Percentiles rank a stretch among this genome's conserved stretches.
These are phyloP conservation scores for Globisporangium recalcitrans DNA, from an alignment of 352 stramenopile species.

Conservation along the genomic window DNA sequence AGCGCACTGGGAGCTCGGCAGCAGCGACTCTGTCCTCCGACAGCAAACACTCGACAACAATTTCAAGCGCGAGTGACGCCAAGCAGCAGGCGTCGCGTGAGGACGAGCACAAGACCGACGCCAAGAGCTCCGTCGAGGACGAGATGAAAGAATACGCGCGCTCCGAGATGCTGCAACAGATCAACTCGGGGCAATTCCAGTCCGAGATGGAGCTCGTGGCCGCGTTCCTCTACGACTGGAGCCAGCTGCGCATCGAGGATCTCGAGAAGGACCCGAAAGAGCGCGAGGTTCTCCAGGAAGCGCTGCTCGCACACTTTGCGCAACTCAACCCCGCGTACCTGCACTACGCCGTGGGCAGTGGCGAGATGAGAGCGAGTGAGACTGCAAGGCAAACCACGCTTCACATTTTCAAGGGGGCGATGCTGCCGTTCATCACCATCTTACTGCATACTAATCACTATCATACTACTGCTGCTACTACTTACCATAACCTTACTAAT, in stretches of 20 bases:
- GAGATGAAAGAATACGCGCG: slow-evolving; percentile 62
- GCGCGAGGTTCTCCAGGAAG: slow-evolving; percentile 42
- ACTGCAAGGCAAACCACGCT: too few relatives aligned
- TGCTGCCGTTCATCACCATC: background rate
- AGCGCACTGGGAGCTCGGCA: background rate
- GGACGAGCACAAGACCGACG: background rate
- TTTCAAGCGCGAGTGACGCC: background rate
- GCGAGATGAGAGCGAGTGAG: too few relatives aligned
- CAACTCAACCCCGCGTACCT: slow-evolving; percentile 57
- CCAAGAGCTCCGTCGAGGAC: slow-evolving; percentile 24
- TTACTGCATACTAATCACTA: background rate
- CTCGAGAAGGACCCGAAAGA: slow-evolving; percentile 44
- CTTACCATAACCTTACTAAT: background rate
- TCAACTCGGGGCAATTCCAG: slow-evolving; percentile 73
- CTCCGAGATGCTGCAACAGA: slow-evolving; percentile 65
- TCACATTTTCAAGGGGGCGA: background rate
- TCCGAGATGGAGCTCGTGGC: slow-evolving; percentile 76
- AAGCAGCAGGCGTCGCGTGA: background rate
- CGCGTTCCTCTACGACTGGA: slow-evolving; percentile 79
- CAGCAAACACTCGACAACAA: background rate
- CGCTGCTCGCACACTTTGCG: slow-evolving; percentile 51
- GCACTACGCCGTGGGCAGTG: slow-evolving; percentile 70
- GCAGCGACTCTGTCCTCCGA: background rate
- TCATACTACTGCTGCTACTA: too few relatives aligned
- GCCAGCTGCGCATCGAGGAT: slow-evolving; percentile 48